Conservation (phyloP, 1,139 yeast species). For the Hansenula anomala region DNA sequence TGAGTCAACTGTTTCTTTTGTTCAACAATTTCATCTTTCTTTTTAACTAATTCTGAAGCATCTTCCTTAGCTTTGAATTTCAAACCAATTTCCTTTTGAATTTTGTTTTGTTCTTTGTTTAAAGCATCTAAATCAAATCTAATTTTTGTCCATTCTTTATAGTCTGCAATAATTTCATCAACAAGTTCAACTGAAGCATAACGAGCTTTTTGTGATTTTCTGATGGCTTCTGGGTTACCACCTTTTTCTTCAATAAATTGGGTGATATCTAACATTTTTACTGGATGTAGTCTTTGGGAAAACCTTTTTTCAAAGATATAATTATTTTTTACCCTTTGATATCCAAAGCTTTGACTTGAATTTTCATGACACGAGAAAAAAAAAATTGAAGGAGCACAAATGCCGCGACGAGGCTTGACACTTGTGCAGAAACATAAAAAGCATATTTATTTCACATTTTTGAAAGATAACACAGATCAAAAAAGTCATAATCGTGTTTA, state of each 20-base stretch:
- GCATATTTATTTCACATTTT: too few relatives aligned
- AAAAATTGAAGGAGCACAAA: neutral
- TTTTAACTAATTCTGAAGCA: slow-evolving; percentile 73
- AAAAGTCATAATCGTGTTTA: too few relatives aligned
- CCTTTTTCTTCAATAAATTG: slow-evolving; percentile 94
- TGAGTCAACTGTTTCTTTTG: slow-evolving; percentile 64
- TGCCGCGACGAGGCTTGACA: neutral
- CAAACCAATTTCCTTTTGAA: slow-evolving; percentile 89
- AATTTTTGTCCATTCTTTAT: slow-evolving; percentile 88
- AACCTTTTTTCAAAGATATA: too few relatives aligned
- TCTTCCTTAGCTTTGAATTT: slow-evolving; percentile 95
- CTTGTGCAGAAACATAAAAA: neutral
- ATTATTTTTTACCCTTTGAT: neutral
- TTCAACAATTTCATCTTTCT: slow-evolving; percentile 69
- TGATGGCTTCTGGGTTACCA: slow-evolving; percentile 87
- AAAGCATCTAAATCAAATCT: slow-evolving; percentile 89
- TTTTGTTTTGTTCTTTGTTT: slow-evolving; percentile 80
- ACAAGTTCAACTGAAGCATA: slow-evolving; percentile 92
- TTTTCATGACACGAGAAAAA: neutral
- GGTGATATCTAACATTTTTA: slow-evolving; percentile 78
- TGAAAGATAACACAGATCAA: too few relatives aligned
- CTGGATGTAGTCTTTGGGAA: too few relatives aligned
- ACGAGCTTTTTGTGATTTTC: slow-evolving; percentile 87
- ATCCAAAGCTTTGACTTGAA: neutral
- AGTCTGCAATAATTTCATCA: slow-evolving; percentile 88